Conservation (phyloP, 2,329 filamentous ascomycete species). For the Curvularia eragrostidis region DNA sequence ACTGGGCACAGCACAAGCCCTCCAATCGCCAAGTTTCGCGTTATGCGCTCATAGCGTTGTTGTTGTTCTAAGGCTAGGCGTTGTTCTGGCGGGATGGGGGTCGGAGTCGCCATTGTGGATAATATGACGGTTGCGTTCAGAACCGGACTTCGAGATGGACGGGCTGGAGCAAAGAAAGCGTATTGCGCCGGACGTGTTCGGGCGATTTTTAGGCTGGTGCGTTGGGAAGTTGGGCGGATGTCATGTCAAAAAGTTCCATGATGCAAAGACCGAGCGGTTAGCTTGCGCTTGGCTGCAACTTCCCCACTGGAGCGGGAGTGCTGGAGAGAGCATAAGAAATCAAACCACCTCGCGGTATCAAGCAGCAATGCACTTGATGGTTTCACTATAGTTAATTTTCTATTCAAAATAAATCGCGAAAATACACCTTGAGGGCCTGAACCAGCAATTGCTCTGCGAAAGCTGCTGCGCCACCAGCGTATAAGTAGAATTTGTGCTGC, state of each 20-base stretch:
- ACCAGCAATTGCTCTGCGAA: not conserved
- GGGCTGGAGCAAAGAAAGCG: not conserved
- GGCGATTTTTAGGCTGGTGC: not conserved
- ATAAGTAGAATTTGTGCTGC: not conserved
- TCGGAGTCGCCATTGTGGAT: conserved; percentile 37
- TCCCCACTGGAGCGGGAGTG: conserved; percentile 20
- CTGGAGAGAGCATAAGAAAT: conserved; percentile 10
- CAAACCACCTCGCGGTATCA: not conserved
- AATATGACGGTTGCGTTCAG: not conserved
- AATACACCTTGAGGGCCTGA: not conserved
- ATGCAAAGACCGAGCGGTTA: conserved; percentile 31
- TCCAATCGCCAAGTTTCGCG: conserved; percentile 57
- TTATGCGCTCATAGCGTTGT: conserved; percentile 37
- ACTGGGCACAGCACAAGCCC: conserved; percentile 61
- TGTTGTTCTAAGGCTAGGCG: conserved; percentile 44
- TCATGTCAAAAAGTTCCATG: conserved; percentile 37
- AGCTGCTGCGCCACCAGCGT: not conserved
- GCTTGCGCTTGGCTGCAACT: conserved; percentile 36
- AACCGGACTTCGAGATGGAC: not conserved
- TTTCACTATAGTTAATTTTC: not conserved
- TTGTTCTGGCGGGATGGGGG: conserved; percentile 41
- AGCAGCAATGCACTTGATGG: not conserved
- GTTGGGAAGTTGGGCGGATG: conserved; percentile 6
- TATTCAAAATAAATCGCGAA: not conserved
- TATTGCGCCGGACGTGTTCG: not conserved